Percentiles rank a stretch among this genome's conserved stretches.
Conservation (phyloP, 139 green algal species). For the Ostreobium quekettii region DNA sequence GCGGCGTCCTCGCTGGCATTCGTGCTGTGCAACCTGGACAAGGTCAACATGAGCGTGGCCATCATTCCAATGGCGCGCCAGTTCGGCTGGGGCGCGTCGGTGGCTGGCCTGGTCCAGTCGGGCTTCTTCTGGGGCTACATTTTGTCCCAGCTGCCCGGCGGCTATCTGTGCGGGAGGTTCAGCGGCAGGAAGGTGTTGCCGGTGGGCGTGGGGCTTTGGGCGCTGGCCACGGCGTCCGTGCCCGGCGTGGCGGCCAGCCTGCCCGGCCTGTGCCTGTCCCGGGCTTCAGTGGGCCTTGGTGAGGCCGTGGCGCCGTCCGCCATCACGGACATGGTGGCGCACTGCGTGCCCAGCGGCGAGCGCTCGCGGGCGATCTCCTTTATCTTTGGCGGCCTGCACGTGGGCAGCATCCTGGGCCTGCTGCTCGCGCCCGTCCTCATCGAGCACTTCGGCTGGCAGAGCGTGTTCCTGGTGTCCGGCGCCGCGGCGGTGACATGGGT, state of each 20-base stretch:
- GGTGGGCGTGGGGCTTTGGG: conserved; percentile 72
- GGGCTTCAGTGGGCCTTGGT: conserved; percentile 78
- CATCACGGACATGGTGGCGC: conserved; percentile 84
- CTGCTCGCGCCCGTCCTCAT: conserved; percentile 72
- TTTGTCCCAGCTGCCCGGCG: conserved; percentile 79
- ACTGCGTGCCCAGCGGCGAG: conserved; percentile 52
- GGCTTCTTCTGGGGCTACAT: conserved; percentile 65
- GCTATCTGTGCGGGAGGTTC: conserved; percentile 61
- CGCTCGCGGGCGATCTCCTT: conserved; percentile 73
- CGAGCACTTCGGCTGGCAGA: conserved; percentile 67
- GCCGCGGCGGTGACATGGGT: conserved; percentile 67
- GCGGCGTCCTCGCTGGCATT: conserved; percentile 63
- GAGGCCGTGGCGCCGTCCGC: conserved; percentile 84
- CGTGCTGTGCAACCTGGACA: conserved; percentile 93
- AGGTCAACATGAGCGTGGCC: conserved; percentile 93
- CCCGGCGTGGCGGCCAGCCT: conserved; percentile 57
- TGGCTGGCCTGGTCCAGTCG: conserved; percentile 83
- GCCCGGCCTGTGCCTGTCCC: conserved; percentile 54
- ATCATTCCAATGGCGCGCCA: conserved; percentile 95
- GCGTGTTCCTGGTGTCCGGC: conserved; percentile 84
- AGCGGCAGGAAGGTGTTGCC: conserved; percentile 69
- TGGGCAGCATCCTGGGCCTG: conserved; percentile 79
- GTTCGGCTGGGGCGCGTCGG: conserved; percentile 75
- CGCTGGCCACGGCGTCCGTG: conserved; percentile 56
- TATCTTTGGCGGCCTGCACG: conserved; percentile 89